Conservation (phyloP, 2,329 filamentous ascomycete species). For the Botrytis hyacinthi region DNA sequence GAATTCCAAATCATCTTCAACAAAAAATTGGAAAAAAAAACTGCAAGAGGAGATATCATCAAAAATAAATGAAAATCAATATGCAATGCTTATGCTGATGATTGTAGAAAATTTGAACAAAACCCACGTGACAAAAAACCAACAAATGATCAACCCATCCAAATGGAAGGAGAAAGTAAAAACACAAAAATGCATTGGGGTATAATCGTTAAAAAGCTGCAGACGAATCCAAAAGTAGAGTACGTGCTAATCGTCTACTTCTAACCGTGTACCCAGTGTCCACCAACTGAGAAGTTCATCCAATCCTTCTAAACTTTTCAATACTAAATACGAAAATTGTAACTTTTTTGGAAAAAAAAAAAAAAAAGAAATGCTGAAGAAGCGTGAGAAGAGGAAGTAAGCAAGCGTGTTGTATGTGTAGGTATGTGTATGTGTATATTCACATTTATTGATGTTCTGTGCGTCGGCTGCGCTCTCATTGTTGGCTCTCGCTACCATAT, state of each 20-base stretch:
- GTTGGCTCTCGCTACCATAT: conserved; percentile 21
- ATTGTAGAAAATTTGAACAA: not conserved
- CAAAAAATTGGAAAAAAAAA: not conserved
- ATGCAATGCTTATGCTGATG: not conserved
- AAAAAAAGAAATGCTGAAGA: not conserved
- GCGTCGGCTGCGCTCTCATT: not conserved
- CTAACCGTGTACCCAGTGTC: conserved; percentile 8
- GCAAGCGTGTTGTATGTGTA: not conserved
- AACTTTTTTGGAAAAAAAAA: not conserved
- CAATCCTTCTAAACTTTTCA: conserved; percentile 10
- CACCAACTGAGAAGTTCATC: conserved; percentile 10
- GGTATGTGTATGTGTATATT: not conserved
- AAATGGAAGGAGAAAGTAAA: not conserved
- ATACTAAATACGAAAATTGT: not conserved
- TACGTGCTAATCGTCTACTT: conserved; percentile 9
- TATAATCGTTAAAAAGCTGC: conserved; percentile 18
- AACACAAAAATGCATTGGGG: conserved; percentile 11
- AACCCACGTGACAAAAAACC: not conserved
- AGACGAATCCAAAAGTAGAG: conserved; percentile 13
- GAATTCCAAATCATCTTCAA: conserved; percentile 6
- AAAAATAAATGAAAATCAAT: not conserved
- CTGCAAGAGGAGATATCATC: conserved; percentile 1
- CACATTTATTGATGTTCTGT: conserved; percentile 2
- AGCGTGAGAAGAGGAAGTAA: not conserved
- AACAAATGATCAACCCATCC: not conserved